These are phyloP conservation scores for Aplosporella prunicola DNA, from an alignment of 2,329 filamentous ascomycete genomes.

Conservation along the genomic window DNA sequence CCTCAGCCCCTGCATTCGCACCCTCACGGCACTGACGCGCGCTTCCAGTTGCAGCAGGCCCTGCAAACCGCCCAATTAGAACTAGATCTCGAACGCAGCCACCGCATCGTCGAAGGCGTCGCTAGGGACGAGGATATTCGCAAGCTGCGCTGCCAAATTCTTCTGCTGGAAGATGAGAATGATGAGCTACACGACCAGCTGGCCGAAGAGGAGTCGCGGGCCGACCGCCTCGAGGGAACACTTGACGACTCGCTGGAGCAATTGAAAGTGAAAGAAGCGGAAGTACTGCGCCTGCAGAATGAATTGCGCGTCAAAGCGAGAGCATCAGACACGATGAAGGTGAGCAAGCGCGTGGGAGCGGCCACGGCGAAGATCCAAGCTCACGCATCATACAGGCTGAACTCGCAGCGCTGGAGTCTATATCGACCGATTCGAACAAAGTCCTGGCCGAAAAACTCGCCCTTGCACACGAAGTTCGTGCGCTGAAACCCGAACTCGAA, in stretches of 20 bases:
- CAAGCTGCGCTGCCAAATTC: constrained; percentile 56
- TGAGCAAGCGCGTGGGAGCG: constrained; percentile 24
- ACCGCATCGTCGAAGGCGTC: constrained; percentile 57
- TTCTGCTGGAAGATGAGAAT: constrained; percentile 68
- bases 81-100: constrained; percentile 56
- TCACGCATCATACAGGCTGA: constrained; percentile 50
- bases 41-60: constrained; percentile 37
- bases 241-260: constrained; percentile 39
- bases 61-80: constrained; percentile 52
- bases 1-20: neutral
- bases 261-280: constrained; percentile 39
- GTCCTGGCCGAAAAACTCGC: constrained; percentile 56
- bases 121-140: constrained; percentile 67
- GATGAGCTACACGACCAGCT: constrained; percentile 57
- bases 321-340: constrained; percentile 49
- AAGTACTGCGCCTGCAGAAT: constrained; percentile 36
- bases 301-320: constrained; percentile 43
- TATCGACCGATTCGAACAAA: constrained; percentile 61
- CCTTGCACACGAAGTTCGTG: constrained; percentile 50
- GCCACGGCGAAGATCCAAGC: neutral
- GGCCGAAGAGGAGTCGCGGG: constrained; percentile 48
- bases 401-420: constrained; percentile 56
- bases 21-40: constrained; percentile 1
- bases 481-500: constrained; percentile 52
- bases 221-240: constrained; percentile 45